These are phyloP conservation scores for Wickerhamiella spandovensis DNA, from an alignment of 805 yeast genomes.

Conservation along the genomic window DNA sequence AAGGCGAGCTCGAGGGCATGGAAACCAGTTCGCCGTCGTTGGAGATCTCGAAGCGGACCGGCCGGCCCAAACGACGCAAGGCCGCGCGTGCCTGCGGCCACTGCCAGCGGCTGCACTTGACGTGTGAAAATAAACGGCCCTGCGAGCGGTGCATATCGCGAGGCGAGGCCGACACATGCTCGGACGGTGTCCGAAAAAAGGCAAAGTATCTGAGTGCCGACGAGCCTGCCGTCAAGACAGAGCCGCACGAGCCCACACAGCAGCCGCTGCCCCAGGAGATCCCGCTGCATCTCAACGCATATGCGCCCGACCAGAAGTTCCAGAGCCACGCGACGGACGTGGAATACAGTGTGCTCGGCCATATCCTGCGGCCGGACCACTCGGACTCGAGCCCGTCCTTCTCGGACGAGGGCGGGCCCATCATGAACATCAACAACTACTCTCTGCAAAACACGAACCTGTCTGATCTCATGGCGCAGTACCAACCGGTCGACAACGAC, in stretches of 20 bases:
- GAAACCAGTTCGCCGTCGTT: slow-evolving; percentile 6
- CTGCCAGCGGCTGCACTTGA: slow-evolving; percentile 82
- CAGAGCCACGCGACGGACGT: slow-evolving; percentile 25
- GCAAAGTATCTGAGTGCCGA: slow-evolving; percentile 62
- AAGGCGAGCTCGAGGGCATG: too few relatives aligned
- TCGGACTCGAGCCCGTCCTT: slow-evolving; percentile 10
- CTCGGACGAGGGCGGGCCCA: slow-evolving; percentile 12
- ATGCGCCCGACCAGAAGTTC: slow-evolving; percentile 12
- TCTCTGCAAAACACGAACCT: slow-evolving; percentile 6
- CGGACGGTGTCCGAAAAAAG: slow-evolving; percentile 83
- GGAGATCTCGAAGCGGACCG: slow-evolving; percentile 21
- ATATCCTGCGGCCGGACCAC: slow-evolving; percentile 16
- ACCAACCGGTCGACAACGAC: slow-evolving; percentile 4
- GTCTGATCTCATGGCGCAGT: neutral
- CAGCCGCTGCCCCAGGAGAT: neutral
- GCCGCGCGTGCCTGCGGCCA: slow-evolving; percentile 81
- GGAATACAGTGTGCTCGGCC: slow-evolving; percentile 25
- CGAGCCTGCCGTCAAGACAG: neutral
- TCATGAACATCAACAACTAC: slow-evolving; percentile 10
- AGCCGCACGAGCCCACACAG: neutral
- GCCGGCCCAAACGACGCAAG: slow-evolving; percentile 40
- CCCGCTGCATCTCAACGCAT: neutral
- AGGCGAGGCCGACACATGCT: slow-evolving; percentile 57
- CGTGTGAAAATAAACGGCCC: slow-evolving; percentile 77
- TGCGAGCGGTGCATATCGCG: slow-evolving; percentile 65